Base-by-base conservation (phyloP, 2,329 filamentous ascomycete genomes). In the Colletotrichum tabaci region DNA sequence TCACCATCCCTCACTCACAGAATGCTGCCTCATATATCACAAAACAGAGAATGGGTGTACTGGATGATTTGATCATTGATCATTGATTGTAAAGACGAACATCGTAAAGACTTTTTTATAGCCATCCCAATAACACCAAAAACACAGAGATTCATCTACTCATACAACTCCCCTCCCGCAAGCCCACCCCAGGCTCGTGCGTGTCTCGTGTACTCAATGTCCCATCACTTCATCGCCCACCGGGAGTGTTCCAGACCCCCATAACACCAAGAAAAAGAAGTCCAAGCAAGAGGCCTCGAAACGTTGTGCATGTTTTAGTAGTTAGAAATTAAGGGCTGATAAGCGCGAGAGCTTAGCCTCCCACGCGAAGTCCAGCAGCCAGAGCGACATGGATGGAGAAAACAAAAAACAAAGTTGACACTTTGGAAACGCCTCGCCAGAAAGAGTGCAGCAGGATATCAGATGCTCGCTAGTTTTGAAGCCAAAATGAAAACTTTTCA, bases 371-470 rank as follows among this genome's bases (percentile, higher is more conserved):
- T 26, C 68, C 68, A 68, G 68, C 58, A 67, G 68, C 68, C 26
- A 21, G 13, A 30, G 12, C 12, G 65, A 57, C n/a, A 38, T 47
- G 13, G 21, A 30, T 7, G 52, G 5, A 7, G 3, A 55, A 13
- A 15, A n/a, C 9, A 8, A 55, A 8, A 10, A 53, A 35, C 2
- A 53, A 30, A 16, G 35, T 15, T 52, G 21, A 26, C 53, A 52
- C 53, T 60, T 47, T 53, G 47, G 64, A 21, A 68, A 71, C 68
- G 58, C 65, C 65, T 71, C 65, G 58, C 58, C 68, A 60, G 53
- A 57, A 53, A 64, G 18, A 13, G 68, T 71, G 60, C 53, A 44
- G 38, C 35, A 23, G 40, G 38, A 64, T 60, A 53, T 52, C 35
- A 42, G 13, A 64, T 62, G 47, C 21, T 68, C 65, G 68, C 64